Base-by-base conservation (phyloP, 371 early-diverging fungal species). In the Choanephora cucurbitarum region DNA sequence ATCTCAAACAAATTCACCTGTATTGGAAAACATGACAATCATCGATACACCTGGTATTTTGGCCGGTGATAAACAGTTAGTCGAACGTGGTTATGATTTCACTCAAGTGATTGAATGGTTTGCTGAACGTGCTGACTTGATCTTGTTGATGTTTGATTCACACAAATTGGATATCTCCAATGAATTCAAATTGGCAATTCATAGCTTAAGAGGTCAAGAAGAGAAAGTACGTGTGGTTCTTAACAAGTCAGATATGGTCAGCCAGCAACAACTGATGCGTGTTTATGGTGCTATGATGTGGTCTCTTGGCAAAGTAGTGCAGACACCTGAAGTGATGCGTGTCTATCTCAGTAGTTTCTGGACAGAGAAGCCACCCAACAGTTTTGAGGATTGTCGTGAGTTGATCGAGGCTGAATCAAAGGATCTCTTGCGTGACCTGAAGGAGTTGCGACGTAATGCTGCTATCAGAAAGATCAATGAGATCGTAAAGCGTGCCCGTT, bases 241-340 rank as follows among this genome's bases (percentile, higher is more conserved):
- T 18, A 94, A 94, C 78, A 94, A 94, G 70, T 86, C 89, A 48
- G 92, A 94, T 62, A 87, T 85, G 87, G 87, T 94, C 42, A 87
- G 73, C 58, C 85, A 87, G 44, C 93, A 94, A 60, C 91, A 95
- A 73, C 69, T 94, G 52, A 89, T 94, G 91, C 80, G 95, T 21
- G 94, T 94, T 0, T 91, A 91, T 61, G 95, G 95, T 54, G 95
- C 95, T 11, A 72, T 94, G 74, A 94, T 94, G 95, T 94, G 94
- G 94, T 92, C 94, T 21, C 78, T 94, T 11, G 95, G 95, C 48
- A 91, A 91, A 66, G 92, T 95, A 1, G 79, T 94, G 5, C 81
- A 88, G 41, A 90, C 93, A 0, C 95, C 95, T 31, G 95, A 94
- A 70, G 95, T 94, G 21, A 83, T 85, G 77, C 85, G 94, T 24